A percentile compares a stretch with the other conserved stretches of the same genome.
These are phyloP conservation scores for Chrysosporium keratinophilum DNA, from an alignment of 2,329 filamentous ascomycete species.

Conservation along the genomic window DNA sequence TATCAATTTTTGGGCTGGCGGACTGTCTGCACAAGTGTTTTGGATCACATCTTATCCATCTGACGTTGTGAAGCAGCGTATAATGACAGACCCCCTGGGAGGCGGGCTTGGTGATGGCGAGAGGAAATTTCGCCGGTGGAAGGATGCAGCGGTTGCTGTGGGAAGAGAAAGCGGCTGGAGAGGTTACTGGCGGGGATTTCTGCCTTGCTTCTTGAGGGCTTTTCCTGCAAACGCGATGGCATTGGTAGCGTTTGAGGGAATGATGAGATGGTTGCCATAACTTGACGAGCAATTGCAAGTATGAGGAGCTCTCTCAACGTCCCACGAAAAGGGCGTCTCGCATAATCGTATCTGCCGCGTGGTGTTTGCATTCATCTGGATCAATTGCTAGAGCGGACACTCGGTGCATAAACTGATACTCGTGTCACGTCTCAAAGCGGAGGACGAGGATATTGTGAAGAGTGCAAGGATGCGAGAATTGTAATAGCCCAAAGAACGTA, in stretches of 20 bases:
- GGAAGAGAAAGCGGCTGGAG: constrained; percentile 63
- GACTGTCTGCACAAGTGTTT: constrained; percentile 83
- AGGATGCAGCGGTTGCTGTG: constrained; percentile 65
- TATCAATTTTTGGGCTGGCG: constrained; percentile 96
- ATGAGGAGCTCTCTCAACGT: too few species aligned
- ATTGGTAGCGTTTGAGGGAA: constrained; percentile 81
- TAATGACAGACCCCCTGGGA: constrained; percentile 90
- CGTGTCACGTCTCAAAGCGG: too few species aligned
- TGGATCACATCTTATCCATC: constrained; percentile 88
- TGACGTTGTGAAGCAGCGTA: constrained; percentile 88
- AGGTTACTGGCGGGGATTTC: constrained; percentile 86
- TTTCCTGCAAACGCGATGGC: constrained; percentile 96
- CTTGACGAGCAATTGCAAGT: too few species aligned
- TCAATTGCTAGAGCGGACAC: too few species aligned
- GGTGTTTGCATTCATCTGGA: too few species aligned
- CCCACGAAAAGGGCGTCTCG: too few species aligned
- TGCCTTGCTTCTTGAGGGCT: constrained; percentile 85
- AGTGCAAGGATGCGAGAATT: too few species aligned
- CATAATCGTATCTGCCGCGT: too few species aligned
- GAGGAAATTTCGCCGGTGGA: constrained; percentile 63
- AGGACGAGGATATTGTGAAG: too few species aligned
- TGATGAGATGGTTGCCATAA: constrained; percentile 55
- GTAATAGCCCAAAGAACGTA: too few species aligned
- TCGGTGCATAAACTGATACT: too few species aligned
- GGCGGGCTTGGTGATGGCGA: constrained; percentile 56